Evolutionary conservation across 73 alveolate species (phyloP), one percentile per base, ranked within the genome.

Genomic region (Paramecium sexaurelia): DNA sequence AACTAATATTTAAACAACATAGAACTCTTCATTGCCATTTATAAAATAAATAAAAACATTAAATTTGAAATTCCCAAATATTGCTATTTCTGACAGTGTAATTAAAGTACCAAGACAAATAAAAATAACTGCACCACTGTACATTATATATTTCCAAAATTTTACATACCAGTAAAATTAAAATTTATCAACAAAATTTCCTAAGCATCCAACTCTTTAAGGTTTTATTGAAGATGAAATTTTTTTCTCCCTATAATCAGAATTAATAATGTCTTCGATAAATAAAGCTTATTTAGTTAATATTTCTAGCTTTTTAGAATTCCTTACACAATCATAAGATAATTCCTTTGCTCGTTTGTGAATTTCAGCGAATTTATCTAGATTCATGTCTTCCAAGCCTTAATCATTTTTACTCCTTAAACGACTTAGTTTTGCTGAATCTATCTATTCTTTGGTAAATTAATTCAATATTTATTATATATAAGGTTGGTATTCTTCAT

Each of bases 401-500:
- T 37, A 20, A 8, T 33, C 47, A 43, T 20, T 37, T 10, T 36
- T 20, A 29, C 61, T 19, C 24, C 56, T 78, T 6, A 7, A n/a
- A n/a, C 73, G 45, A 22, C 15, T 2, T 0, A 29, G 22, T 20
- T 43, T 26, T 29, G 90, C 90, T 4, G 13, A 11, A 8, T 78
- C 68, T n/a, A 78, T 43, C 36, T 41, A 41, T 22, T 78, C 90
- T 11, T 39, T 26, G 8, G 90, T 78, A 43, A 78, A 78, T 33
- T 13, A 45, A n/a, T 20, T 2, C 6, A 78, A 32, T 24, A 78
- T 78, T 13, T 13, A 11, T 29, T 78, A 15, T 2, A 78, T 7
- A 78, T 78, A 45, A 41, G 73, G 68, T 20, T 43, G 29, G 19
- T 29, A 78, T 78, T 78, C 90, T 78, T 78, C 68, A 78, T 78